A percentile compares a stretch with the other conserved stretches of the same genome.
phyloP scores from a whole-genome alignment of 768 basidiomycete genomes.

The Mycena galopus region DNA sequence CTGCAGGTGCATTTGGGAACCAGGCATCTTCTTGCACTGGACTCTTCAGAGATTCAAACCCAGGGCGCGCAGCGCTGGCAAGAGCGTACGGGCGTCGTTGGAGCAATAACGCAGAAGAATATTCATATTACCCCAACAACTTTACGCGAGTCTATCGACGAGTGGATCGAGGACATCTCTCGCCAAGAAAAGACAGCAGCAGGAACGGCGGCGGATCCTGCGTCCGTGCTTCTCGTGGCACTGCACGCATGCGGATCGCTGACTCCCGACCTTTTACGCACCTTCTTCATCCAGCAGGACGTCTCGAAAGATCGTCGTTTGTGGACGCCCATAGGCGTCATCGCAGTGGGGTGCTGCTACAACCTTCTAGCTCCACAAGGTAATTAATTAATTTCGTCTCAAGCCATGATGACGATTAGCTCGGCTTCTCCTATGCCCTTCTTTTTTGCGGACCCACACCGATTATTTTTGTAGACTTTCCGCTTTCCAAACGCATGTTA shows the following conservation, averaged over 20 bases:
- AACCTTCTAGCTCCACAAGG: slow-evolving; percentile 73
- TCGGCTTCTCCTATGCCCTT: not conserved
- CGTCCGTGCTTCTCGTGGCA: slow-evolving; percentile 73
- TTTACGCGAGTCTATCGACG: slow-evolving; percentile 59
- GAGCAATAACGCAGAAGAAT: slow-evolving; percentile 68
- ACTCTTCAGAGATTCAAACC: slow-evolving; percentile 70
- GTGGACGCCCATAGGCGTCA: slow-evolving; percentile 68
- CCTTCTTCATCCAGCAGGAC: slow-evolving; percentile 50
- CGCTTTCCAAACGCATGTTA: slow-evolving; percentile 57
- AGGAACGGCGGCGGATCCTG: slow-evolving; percentile 28
- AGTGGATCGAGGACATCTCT: slow-evolving; percentile 60
- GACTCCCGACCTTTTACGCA: slow-evolving; percentile 74
- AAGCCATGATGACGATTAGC: not conserved
- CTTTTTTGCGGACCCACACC: slow-evolving; percentile 20
- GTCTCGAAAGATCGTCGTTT: slow-evolving; percentile 14
- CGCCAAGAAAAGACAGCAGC: slow-evolving; percentile 6
- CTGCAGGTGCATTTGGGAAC: slow-evolving; percentile 49
- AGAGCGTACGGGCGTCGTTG: slow-evolving; percentile 33
- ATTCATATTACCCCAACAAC: slow-evolving; percentile 65
- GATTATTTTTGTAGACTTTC: slow-evolving; percentile 61
- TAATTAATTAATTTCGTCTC: slow-evolving; percentile 37
- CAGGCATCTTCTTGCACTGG: slow-evolving; percentile 73
- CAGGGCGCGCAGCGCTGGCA: slow-evolving; percentile 67
- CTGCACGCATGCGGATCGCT: slow-evolving; percentile 85
- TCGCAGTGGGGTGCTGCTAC: slow-evolving; percentile 86